Evolutionary conservation across 2,329 filamentous ascomycete species (phyloP), one percentile per base, ranked within the genome.

Genomic region (Fusarium nygamai): DNA sequence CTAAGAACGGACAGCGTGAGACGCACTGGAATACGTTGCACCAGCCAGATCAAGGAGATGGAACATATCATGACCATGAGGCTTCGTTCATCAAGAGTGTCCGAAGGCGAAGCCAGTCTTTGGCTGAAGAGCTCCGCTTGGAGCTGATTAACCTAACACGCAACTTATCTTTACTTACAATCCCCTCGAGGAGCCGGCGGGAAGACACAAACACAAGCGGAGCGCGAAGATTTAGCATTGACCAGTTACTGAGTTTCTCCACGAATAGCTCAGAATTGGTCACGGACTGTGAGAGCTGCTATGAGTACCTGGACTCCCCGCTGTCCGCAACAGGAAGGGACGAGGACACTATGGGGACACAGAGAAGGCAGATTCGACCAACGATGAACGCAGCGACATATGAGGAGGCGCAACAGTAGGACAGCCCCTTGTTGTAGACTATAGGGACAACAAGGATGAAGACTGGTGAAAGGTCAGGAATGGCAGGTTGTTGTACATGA

Each of bases 401-500:
- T 61, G 69, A 77, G 24, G 74, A 75, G 43, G 68, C 56, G 29
- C 70, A 78, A 31, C 60, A 72, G 29, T 67, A 56, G 34, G 61
- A 69, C 31, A 38, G 29, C 22, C 41, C 50, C 27, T 43, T 72
- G 47, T 24, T 64, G 50, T 70, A 62, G 63, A 44, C 47, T 44
- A 48, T 27, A 34, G 39, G 38, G 29, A 39, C 27, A 39, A 19
- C 41, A 34, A 29, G 36, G 33, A 39, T 41, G 27, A 57, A 47
- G 34, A 61, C 48, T 31, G 46, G 31, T 56, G 43, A 53, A 69
- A 58, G 58, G 53, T 56, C 61, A 48, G 61, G 61, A 68, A 63
- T 57, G 64, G 50, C 61, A 62, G 60, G 41, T 66, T 81, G 79
- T 80, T 82, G 77, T 83, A 83, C 80, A 82, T 80, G 71, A 80